Base-by-base conservation (phyloP, 306 rosid species). In the Gillenia trifoliata region DNA sequence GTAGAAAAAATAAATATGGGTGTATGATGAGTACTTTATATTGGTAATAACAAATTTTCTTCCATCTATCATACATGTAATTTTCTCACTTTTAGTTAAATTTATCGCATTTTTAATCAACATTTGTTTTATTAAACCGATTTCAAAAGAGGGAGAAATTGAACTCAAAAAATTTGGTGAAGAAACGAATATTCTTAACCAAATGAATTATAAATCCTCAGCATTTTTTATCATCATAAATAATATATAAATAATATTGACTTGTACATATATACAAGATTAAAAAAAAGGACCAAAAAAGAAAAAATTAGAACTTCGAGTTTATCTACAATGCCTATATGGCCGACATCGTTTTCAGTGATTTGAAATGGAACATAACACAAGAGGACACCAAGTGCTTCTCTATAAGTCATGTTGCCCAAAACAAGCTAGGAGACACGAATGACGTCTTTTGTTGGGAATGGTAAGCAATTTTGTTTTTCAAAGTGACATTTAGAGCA, bases 391-490 rank as follows among this genome's bases (percentile, higher is more conserved):
- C 8, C 4, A 56, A 23, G 34, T 66, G 54, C 22, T 38, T 40
- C 11, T 66, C 33, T 54, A n/a, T n/a, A 75, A 19, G 40, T 40
- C 45, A n/a, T 38, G 47, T 66, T 75, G 59, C 59, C 47, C 73
- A 22, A 23, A 38, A 66, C 59, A 55, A 54, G 65, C 38, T 25
- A 55, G 52, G 62, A 71, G 60, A 64, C 77, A 64, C 16, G 45
- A 50, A 49, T 30, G 68, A 72, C 50, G 72, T 55, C 66, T 19
- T 19, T 54, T 43, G 52, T 71, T 55, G 71, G 61, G 41, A 50
- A 40, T 64, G 17, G 52, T 45, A 16, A 15, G 50, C 52, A 45
- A 15, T 45, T 45, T 52, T 52, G 23, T 52, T 52, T 3, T 56
- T 34, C 34, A 8, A 28, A 76, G 68, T 57, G 64, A 29, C 49